Percentiles rank a stretch among this genome's conserved stretches.
These are phyloP conservation scores for Talaromyces stipitatus DNA, from an alignment of 495 filamentous ascomycete species.

Conservation along the genomic window DNA sequence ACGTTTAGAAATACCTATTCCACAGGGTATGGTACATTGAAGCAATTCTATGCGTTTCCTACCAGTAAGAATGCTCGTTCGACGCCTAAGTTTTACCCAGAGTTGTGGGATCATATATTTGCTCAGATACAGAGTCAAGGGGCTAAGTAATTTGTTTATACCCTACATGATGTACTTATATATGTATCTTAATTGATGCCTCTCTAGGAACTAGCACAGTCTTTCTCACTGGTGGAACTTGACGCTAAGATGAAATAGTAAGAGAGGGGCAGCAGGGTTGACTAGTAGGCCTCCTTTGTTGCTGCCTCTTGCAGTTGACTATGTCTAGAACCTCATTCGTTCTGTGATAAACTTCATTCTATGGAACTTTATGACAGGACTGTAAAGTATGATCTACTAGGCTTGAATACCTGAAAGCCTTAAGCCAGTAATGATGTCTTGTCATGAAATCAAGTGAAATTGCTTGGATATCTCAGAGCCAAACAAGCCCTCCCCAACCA, in stretches of 20 bases:
- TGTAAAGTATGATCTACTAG: no score
- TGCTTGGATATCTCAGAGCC: background rate
- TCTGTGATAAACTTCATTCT: background rate
- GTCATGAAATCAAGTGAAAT: background rate
- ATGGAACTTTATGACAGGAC: no score
- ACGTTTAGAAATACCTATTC: conserved; percentile 27
- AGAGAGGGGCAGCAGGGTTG: background rate
- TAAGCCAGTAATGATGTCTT: background rate
- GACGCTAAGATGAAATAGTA: background rate
- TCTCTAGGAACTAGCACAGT: background rate
- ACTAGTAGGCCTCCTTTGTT: background rate
- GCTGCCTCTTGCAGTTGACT: background rate
- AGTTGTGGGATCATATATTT: conserved; percentile 34
- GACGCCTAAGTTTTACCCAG: conserved; percentile 33
- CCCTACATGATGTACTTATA: background rate
- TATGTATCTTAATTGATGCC: background rate
- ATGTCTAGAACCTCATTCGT: background rate
- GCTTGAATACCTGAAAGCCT: background rate
- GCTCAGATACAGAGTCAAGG: conserved; percentile 24
- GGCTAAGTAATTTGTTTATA: background rate
- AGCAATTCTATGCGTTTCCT: conserved; percentile 27
- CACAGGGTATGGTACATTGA: conserved; percentile 24
- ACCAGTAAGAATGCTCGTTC: conserved; percentile 26
- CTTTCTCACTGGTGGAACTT: background rate
- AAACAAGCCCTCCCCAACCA: background rate